Evolutionary conservation across 192 early-diverging fungal species (phyloP), one percentile per base, ranked within the genome.

Genomic region (Coemansia sp.): DNA sequence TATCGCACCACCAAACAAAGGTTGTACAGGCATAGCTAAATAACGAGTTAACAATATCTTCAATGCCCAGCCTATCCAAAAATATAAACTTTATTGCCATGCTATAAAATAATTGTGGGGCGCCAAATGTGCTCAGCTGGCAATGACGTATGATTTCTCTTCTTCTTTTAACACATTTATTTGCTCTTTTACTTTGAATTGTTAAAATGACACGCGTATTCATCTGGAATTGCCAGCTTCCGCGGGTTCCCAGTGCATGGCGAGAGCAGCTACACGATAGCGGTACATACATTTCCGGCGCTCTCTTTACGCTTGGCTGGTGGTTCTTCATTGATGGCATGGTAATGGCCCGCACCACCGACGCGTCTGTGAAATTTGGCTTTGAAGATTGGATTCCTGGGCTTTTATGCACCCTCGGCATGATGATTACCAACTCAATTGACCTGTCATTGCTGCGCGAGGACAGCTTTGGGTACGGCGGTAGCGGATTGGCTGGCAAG

Each of bases 1-100:
- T 23, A 93, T 88, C 14, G 87, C 88, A 10, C 90, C 90, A 19
- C 91, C 91, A 74, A 80, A 93, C 11, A 93, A 81, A 44, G 78
- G 68, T 47, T 57, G 44, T 5, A 17, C 15, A 47, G 44, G n/a
- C 15, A 47, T 17, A n/a, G n/a, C 15, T 47, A 47, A 47, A n/a
- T 17, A 47, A 47, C 12, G 15, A 47, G 44, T 47, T n/a, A n/a
- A n/a, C 25, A 26, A 4, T 26, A 2, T 26, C 25, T 26, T 26
- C 25, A 26, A 26, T 26, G 25, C 25, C 25, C 25, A 26, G 25
- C 25, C 25, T 26, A 26, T 26, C 25, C 25, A 26, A 2, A 26
- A 26, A 26, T 26, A 26, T 26, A 26, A 26, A 26, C 3, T 26
- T 26, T 26, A 26, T 26, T 26, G 25, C 25, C 25, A 26, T 26